Conservation (phyloP, 2,329 filamentous ascomycete genomes). For the Xylariaceae sp. region DNA sequence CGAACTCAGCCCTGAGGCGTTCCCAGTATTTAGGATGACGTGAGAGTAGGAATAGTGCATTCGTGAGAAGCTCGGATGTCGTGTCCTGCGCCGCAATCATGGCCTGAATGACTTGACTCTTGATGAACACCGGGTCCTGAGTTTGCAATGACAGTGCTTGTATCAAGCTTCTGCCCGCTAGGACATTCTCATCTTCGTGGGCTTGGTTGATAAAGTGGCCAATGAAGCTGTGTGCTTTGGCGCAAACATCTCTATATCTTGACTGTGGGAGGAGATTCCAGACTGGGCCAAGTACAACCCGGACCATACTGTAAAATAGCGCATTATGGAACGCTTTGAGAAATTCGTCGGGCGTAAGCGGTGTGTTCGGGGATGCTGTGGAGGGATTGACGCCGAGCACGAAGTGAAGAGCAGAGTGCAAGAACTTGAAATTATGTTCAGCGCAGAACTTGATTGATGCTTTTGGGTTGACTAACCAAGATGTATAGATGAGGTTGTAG, state of each 20-base stretch:
- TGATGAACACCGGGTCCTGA: conserved; percentile 4
- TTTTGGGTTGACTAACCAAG: conserved; percentile 6
- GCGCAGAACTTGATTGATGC: background rate
- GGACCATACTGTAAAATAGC: conserved; percentile 7
- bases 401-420: conserved; percentile 8
- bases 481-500: conserved; percentile 9
- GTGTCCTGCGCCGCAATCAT: conserved; percentile 13
- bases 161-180: conserved; percentile 3
- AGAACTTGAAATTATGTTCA: conserved; percentile 4
- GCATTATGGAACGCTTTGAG: conserved; percentile 6
- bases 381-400: conserved; percentile 5
- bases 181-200: background rate
- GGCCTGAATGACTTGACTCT: conserved; percentile 8
- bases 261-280: conserved; percentile 7
- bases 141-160: conserved; percentile 3
- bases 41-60: conserved; percentile 6
- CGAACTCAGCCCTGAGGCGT: conserved; percentile 7
- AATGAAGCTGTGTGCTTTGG: conserved; percentile 5
- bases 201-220: conserved; percentile 6
- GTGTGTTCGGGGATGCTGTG: background rate
- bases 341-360: conserved; percentile 5
- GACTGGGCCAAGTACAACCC: conserved; percentile 5
- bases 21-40: conserved; percentile 7
- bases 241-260: conserved; percentile 2
- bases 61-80: conserved; percentile 7